These are phyloP conservation scores for Dactylellina drechsleri DNA, from an alignment of 2,329 filamentous ascomycete species.

Conservation along the genomic window DNA sequence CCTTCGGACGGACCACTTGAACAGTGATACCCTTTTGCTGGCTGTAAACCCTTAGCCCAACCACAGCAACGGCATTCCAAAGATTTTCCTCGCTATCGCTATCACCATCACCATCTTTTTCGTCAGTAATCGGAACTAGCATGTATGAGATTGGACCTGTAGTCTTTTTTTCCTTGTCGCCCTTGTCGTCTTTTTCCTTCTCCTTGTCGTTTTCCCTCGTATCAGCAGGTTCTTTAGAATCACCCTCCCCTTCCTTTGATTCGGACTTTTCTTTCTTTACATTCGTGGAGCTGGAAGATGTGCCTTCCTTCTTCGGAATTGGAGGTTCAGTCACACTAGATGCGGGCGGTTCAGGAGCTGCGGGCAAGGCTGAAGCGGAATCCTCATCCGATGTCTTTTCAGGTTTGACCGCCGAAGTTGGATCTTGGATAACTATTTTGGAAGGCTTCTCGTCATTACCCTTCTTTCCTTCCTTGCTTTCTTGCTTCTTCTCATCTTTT, in stretches of 20 bases:
- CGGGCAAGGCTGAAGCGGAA: neutral
- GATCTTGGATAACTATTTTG: conserved; percentile 57
- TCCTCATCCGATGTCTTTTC: neutral
- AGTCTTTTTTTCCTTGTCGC: conserved; percentile 55
- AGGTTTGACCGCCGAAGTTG: conserved; percentile 17
- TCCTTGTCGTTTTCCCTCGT: conserved; percentile 18
- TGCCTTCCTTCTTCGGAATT: conserved; percentile 17
- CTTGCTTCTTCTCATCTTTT: conserved; percentile 63
- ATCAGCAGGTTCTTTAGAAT: conserved; percentile 9
- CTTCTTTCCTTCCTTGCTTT: conserved; percentile 61
- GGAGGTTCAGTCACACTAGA: conserved; percentile 32
- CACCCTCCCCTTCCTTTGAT: conserved; percentile 3
- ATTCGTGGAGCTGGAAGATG: neutral
- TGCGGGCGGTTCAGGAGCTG: conserved; percentile 33
- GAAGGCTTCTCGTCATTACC: conserved; percentile 63
- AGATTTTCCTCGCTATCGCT: conserved; percentile 69
- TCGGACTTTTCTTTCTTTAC: conserved; percentile 13
- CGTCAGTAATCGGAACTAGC: conserved; percentile 41
- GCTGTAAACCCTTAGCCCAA: conserved; percentile 70
- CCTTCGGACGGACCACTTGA: conserved; percentile 49
- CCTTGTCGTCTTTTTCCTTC: conserved; percentile 55
- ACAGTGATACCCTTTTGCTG: conserved; percentile 56
- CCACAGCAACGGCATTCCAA: conserved; percentile 73
- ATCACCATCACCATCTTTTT: conserved; percentile 65
- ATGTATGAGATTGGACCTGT: conserved; percentile 28